Base-by-base conservation (phyloP, 345 rosid species). In the Aquilaria sinensis region DNA sequence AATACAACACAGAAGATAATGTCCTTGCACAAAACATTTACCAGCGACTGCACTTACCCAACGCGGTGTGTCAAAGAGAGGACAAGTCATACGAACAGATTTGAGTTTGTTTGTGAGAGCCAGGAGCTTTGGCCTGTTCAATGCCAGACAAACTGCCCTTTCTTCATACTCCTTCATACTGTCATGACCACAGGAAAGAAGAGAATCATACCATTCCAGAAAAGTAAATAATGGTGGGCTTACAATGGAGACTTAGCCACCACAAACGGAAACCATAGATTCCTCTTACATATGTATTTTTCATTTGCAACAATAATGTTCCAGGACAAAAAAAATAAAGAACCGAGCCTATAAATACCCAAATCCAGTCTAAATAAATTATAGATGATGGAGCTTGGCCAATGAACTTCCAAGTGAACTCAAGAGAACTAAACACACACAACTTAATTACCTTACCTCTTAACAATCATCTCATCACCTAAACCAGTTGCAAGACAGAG, bases 381-480 rank as follows among this genome's bases (percentile, higher is more conserved):
- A 37, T 37, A 37, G 43, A 37, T 37, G 43, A 37, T 23, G 43
- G 7, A 37, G 43, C 43, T 37, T 9, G 8, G 8, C 5, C 2
- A 46, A 51, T 15, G 16, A 34, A 15, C 56, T 30, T 0, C 10
- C 33, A 29, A 53, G 32, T 12, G 9, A 4, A 16, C 32, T 37
- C 43, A 31, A 9, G 6, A 50, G n/a, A 5, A 3, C 5, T 15
- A 50, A 50, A 12, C 53, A n/a, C 11, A 47, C 45, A 46, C 51
- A 65, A 59, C 9, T 15, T 23, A 54, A 52, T 46, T 5, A 29
- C 72, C 32, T 23, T 61, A 94, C 99, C 90, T 85, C 68, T 69
- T 85, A 51, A 91, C 97, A 70, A 95, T 88, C 99, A 95, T 95
- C 77, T 89, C 99, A 6, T 89, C 97, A 51, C 97, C 99, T 23